These are phyloP conservation scores for Herpotrichia juniperi DNA, from an alignment of 2,329 filamentous ascomycete species.

Conservation along the genomic window DNA sequence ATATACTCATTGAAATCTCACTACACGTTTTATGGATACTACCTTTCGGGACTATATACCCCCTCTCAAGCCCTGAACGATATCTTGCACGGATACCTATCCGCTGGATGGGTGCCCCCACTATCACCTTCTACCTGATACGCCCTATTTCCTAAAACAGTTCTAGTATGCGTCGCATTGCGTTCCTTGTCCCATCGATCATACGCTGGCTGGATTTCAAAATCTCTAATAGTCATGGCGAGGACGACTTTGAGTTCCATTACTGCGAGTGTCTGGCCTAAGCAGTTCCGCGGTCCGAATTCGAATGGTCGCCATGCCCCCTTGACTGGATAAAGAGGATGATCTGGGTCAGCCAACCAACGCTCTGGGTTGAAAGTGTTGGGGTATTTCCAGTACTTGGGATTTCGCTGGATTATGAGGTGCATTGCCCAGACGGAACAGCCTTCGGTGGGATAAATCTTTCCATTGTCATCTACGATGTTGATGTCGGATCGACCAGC, in stretches of 20 bases:
- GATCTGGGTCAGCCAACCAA: constrained; percentile 9
- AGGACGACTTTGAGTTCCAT: constrained; percentile 40
- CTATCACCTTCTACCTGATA: too few species aligned
- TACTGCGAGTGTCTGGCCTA: constrained; percentile 45
- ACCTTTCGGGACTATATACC: too few species aligned
- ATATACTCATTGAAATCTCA: too few species aligned
- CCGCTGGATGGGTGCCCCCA: too few species aligned
- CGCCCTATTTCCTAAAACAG: too few species aligned
- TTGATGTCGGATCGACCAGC: constrained; percentile 4
- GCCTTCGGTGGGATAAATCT: constrained; percentile 14
- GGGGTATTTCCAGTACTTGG: constrained; percentile 13
- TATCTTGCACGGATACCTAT: too few species aligned
- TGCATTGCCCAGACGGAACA: constrained; percentile 8
- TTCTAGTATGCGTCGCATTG: too few species aligned
- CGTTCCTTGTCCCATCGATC: too few species aligned
- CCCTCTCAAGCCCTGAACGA: too few species aligned
- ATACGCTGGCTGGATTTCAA: constrained; percentile 24
- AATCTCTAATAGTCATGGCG: constrained; percentile 19
- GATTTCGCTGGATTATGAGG: constrained; percentile 11
- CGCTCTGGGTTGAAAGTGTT: constrained; percentile 22
- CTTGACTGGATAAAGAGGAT: constrained; percentile 13
- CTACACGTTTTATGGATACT: too few species aligned
- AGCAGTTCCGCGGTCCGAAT: constrained; percentile 42
- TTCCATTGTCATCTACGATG: constrained; percentile 8
- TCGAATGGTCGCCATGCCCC: constrained; percentile 43